Evolutionary conservation across 495 filamentous ascomycete species (phyloP), one percentile per base, ranked within the genome.

Genomic region (Annulohypoxylon nitens): DNA sequence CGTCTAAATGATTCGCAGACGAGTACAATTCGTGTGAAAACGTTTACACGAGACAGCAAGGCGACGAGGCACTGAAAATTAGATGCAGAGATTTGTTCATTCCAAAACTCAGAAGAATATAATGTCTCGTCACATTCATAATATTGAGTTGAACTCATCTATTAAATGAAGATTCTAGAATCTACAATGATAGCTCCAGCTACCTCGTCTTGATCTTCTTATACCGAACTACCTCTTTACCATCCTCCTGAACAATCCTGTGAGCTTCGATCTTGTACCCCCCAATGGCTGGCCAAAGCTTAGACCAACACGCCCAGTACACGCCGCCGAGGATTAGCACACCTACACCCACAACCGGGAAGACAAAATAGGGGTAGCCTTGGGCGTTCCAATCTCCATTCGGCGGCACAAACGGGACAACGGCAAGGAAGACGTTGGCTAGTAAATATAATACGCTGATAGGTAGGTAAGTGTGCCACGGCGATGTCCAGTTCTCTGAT

Each of bases 221-320:
- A 71, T 87, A 86, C 10, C 83, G 70, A 16, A 87, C 77, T 37
- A 83, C 80, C 71, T 85, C 85, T 0, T 64, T 79, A 0, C 83
- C 85, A 8, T 80, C 77, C 12, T 82, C 81, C 34, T 81, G 76
- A 18, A 84, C 57, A 48, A 72, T 68, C 55, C 78, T 78, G 39
- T 83, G 80, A 5, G 76, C 78, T 11, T 82, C 80, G 23, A 87
- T 77, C 59, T 75, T 81, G 65, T 87, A 86, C 10, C 84, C 85
- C 3, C 83, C 80, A 47, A 85, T 64, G 20, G 75, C 78, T 16
- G 85, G 85, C 78, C 81, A 79, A 8, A 85, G 45, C 63, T 81
- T 81, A 0, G 83, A 82, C 85, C 84, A 87, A 12, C 84, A 61
- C 7, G 79, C 66, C 86, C 86, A 88, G 64, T 88, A 88, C 6